phyloP scores from a whole-genome alignment of 2,329 filamentous ascomycete species.

The Phyllosticta citriasiana region DNA sequence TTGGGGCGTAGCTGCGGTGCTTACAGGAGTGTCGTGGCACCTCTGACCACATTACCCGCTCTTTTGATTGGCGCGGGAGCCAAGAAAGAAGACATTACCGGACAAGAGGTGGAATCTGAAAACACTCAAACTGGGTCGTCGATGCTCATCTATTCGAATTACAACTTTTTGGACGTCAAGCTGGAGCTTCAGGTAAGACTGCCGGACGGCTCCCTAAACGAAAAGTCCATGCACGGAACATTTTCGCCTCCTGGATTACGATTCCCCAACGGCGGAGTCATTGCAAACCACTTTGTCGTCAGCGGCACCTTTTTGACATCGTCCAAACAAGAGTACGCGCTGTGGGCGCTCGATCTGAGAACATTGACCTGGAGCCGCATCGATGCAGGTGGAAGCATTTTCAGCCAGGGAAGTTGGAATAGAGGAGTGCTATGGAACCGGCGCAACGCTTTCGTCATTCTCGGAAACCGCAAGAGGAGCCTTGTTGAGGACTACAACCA shows the following conservation, averaged over 20 bases:
- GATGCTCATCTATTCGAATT: constrained; percentile 98
- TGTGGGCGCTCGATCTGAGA: constrained; percentile 87
- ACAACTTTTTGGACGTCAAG: constrained; percentile 97
- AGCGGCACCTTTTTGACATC: constrained; percentile 96
- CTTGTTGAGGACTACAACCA: constrained; percentile 98
- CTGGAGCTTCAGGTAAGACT: constrained; percentile 83
- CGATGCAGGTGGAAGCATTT: constrained; percentile 83
- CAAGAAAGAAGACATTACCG: constrained; percentile 18
- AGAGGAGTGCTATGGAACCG: constrained; percentile 87
- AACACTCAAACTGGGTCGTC: constrained; percentile 36
- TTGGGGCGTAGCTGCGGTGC: constrained; percentile 90
- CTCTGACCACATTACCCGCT: constrained; percentile 58
- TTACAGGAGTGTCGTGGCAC: constrained; percentile 89
- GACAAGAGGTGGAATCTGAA: constrained; percentile 26
- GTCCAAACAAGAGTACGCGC: constrained; percentile 93
- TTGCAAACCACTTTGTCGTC: constrained; percentile 93
- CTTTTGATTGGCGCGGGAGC: constrained; percentile 55
- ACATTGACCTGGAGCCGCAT: constrained; percentile 91
- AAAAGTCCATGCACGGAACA: constrained; percentile 78
- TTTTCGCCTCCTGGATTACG: constrained; percentile 86
- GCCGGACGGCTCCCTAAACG: constrained; percentile 71
- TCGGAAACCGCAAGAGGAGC: constrained; percentile 86
- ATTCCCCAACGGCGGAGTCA: constrained; percentile 91
- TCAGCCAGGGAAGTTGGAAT: constrained; percentile 97
- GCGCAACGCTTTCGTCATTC: constrained; percentile 87